Percentiles rank a stretch among this genome's conserved stretches.
These are phyloP conservation scores for Oryza rufipogon DNA, from an alignment of 176 grass and related monocot genomes.

Conservation along the genomic window DNA sequence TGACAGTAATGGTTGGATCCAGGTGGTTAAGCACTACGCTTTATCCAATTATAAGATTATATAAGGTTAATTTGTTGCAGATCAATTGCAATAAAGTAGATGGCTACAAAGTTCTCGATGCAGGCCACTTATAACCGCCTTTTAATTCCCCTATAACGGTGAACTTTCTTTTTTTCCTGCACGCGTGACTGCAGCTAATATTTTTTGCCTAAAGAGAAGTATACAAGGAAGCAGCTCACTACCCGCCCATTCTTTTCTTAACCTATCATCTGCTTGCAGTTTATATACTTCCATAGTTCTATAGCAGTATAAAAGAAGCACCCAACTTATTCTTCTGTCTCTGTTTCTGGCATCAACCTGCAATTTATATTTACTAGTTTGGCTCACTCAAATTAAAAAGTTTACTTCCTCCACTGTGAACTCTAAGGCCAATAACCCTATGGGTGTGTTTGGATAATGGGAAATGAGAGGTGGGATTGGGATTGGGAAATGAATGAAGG, in stretches of 20 bases:
- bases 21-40: slow-evolving; percentile 66
- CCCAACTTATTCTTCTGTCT: background rate
- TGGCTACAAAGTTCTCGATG: slow-evolving; percentile 37
- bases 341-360: background rate
- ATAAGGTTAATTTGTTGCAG: slow-evolving; percentile 44
- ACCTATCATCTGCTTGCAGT: slow-evolving; percentile 31
- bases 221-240: slow-evolving; percentile 2
- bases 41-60: slow-evolving; percentile 56
- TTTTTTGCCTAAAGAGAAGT: slow-evolving; percentile 38
- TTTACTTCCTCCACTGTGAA: background rate
- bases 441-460: no score
- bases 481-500: no score
- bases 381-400: slow-evolving; percentile 17
- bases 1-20: slow-evolving; percentile 50
- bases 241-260: slow-evolving; percentile 27
- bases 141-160: slow-evolving; percentile 37
- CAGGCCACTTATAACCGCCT: slow-evolving; percentile 56
- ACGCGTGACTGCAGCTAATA: slow-evolving; percentile 37
- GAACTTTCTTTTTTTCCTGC: slow-evolving; percentile 37
- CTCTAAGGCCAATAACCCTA: background rate
- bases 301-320: slow-evolving; percentile 36
- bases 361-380: slow-evolving; percentile 18
- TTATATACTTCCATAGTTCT: slow-evolving; percentile 36
- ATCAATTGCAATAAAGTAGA: slow-evolving; percentile 46
- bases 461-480: no score